Evolutionary conservation across 257 asterid species (phyloP).

Genomic region (Gynochthodes officinalis): DNA sequence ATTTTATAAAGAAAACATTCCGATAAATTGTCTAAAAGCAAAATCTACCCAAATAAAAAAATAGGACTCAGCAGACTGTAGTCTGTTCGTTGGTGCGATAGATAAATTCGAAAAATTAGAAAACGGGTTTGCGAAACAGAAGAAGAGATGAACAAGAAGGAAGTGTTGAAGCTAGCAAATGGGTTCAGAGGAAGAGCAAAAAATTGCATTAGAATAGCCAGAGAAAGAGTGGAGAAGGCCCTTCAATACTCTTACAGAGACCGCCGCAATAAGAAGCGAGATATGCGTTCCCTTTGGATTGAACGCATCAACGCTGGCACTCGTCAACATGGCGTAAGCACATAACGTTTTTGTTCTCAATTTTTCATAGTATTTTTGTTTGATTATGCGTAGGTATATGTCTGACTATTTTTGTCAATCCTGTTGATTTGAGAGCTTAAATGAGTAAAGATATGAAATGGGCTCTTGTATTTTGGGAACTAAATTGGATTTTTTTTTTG

Average conservation of each 20-base stretch:
- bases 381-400: too few species aligned
- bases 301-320: constrained; percentile 92
- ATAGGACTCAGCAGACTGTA: too few species aligned
- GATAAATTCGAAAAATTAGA: neutral
- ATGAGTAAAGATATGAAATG: neutral
- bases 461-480: neutral
- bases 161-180: constrained; percentile 69
- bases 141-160: constrained; percentile 68
- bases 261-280: constrained; percentile 74
- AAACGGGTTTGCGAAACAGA: neutral
- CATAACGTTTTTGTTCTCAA: neutral
- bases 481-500: neutral
- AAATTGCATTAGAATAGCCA: constrained; percentile 71
- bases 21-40: too few species aligned
- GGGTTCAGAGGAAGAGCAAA: constrained; percentile 84
- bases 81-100: too few species aligned
- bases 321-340: constrained; percentile 70
- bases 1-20: too few species aligned
- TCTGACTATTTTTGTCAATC: neutral
- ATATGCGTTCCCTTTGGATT: constrained; percentile 92
- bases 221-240: constrained; percentile 76
- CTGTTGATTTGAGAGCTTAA: neutral
- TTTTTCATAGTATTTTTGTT: too few species aligned
- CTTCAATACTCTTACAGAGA: constrained; percentile 74
- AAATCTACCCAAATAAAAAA: too few species aligned